A percentile compares a stretch with the other conserved stretches of the same genome.
Conservation (phyloP, 345 rosid species). For the Acer campestre region DNA sequence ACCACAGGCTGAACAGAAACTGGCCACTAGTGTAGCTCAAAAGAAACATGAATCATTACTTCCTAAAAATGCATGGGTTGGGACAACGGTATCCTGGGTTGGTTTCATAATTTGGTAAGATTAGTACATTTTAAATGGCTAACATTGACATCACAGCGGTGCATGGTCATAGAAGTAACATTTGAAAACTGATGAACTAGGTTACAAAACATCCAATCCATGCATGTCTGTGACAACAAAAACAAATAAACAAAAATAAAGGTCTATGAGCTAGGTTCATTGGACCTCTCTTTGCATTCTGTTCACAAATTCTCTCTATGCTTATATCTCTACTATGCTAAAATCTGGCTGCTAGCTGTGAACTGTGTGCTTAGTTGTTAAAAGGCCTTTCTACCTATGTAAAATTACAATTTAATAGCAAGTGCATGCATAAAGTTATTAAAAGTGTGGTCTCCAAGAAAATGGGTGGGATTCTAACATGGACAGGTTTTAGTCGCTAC, state of each 20-base stretch:
- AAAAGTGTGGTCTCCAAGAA: too few species aligned
- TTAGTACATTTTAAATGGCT: neutral
- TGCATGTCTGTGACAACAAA: neutral
- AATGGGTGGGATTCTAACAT: too few species aligned
- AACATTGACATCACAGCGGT: neutral
- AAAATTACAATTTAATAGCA: neutral
- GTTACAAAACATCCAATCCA: neutral
- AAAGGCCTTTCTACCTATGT: neutral
- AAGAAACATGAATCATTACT: neutral
- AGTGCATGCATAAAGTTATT: too few species aligned
- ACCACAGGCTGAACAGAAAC: neutral
- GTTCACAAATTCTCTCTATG: neutral
- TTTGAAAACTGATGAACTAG: neutral
- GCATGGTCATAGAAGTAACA: neutral
- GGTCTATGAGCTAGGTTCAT: neutral
- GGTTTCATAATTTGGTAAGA: neutral
- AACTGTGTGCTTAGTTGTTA: neutral
- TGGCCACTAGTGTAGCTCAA: neutral
- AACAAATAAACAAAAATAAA: neutral
- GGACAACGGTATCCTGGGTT: neutral
- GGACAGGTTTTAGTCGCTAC: too few species aligned
- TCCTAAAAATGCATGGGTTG: neutral
- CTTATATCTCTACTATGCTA: neutral
- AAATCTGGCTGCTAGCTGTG: neutral
- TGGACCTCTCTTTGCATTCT: neutral